These are phyloP conservation scores for Cordyceps javanica DNA, from an alignment of 2,329 filamentous ascomycete species.

Conservation along the genomic window DNA sequence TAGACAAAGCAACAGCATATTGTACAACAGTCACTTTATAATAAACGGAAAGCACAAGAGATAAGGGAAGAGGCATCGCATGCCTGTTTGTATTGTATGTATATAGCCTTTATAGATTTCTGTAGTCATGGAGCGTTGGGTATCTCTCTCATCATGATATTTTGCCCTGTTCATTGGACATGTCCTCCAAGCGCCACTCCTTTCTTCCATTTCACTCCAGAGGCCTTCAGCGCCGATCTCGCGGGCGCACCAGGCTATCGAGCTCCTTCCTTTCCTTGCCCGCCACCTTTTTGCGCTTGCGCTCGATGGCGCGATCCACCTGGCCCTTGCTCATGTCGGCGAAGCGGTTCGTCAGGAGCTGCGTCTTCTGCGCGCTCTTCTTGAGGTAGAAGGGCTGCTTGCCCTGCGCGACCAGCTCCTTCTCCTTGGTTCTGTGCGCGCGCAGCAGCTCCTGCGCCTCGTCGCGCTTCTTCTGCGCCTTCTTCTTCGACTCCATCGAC, in stretches of 20 bases:
- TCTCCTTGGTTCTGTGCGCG: constrained; percentile 76
- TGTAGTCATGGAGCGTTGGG: not conserved
- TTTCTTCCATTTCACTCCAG: too few relatives aligned
- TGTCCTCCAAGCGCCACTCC: too few relatives aligned
- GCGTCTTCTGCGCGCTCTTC: constrained; percentile 84
- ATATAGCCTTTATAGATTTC: constrained; percentile 1
- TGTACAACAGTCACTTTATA: not conserved
- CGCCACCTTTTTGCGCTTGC: constrained; percentile 82
- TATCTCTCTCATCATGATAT: constrained; percentile 8
- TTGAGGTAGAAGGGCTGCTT: constrained; percentile 94
- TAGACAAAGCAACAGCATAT: not conserved
- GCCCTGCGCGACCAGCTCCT: constrained; percentile 76
- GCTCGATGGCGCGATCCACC: constrained; percentile 77
- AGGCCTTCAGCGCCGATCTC: constrained; percentile 10
- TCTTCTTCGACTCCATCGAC: constrained; percentile 72
- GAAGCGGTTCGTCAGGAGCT: constrained; percentile 72
- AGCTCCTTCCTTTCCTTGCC: constrained; percentile 77
- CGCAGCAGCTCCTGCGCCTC: constrained; percentile 62
- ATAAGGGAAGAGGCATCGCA: not conserved
- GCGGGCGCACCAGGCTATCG: constrained; percentile 32
- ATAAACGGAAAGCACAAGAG: not conserved
- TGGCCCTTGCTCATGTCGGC: constrained; percentile 79
- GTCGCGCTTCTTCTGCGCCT: constrained; percentile 63
- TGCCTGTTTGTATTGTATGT: not conserved
- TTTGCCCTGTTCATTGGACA: not conserved